Evolutionary conservation across 768 basidiomycete species (phyloP).

Genomic region (Austroboletus festivus): DNA sequence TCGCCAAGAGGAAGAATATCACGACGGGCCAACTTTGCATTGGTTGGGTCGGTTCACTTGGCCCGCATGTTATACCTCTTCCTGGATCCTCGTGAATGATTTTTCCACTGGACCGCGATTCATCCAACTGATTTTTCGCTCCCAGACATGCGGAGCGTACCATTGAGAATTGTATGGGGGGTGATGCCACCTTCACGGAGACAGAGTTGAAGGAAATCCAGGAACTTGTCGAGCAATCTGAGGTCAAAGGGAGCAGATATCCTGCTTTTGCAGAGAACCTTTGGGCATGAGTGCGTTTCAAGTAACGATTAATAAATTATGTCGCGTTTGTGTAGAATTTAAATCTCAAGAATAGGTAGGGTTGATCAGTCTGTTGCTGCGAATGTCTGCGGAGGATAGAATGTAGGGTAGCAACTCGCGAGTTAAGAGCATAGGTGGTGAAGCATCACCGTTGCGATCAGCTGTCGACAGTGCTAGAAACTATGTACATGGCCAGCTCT

Average conservation of each 20-base stretch:
- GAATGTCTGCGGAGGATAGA: too few relatives aligned
- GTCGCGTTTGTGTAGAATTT: background rate
- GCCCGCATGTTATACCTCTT: constrained; percentile 45
- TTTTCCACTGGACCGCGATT: background rate
- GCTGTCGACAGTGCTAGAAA: background rate
- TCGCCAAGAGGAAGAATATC: constrained; percentile 42
- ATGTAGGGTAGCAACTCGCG: too few relatives aligned
- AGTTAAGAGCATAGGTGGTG: background rate
- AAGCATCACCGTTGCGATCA: background rate
- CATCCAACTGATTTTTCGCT: background rate
- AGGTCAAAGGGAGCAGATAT: constrained; percentile 42
- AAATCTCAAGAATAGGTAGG: background rate
- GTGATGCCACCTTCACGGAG: constrained; percentile 39
- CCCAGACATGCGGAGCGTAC: constrained; percentile 37
- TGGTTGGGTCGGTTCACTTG: constrained; percentile 41
- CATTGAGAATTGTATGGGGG: constrained; percentile 44
- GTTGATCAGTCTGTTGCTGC: background rate
- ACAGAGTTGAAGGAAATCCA: constrained; percentile 41
- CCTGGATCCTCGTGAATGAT: constrained; percentile 44
- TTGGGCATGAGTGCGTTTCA: constrained; percentile 30
- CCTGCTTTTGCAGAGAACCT: constrained; percentile 18
- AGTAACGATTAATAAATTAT: background rate
- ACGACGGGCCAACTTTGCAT: constrained; percentile 42
- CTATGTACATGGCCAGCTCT: constrained; percentile 14
- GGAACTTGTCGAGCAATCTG: constrained; percentile 32